Base-by-base conservation (phyloP, 495 filamentous ascomycete genomes). In the Rhizodiscina lignyota region DNA sequence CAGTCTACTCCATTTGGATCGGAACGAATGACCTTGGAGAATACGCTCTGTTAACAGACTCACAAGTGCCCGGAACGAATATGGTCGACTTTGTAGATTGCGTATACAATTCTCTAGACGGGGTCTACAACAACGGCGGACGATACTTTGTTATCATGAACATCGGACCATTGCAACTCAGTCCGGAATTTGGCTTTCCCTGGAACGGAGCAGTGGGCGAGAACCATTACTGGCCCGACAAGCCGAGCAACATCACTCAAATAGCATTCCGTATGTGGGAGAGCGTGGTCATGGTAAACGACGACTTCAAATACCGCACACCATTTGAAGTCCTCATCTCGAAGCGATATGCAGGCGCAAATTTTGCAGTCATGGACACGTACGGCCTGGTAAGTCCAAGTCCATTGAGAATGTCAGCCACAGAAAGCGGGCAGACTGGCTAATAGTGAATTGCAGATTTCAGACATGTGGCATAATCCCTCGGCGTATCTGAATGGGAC, bases 21-120 rank as follows among this genome's bases (percentile, higher is more conserved):
- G 79, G 80, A 0, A 81, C 77, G 34, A 84, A 83, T 44, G 79
- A 86, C 47, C 58, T 86, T 8, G 77, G 78, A 23, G 60, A 53
- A 35, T 48, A 61, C 31, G 73, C 61, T 18, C 74, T 83, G 47
- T 47, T 83, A 18, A 67, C 65, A 15, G 74, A 79, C 49, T 62
- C 61, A 24, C 70, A 79, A 48, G 48, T 66, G 17, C 36, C 60
- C 0, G 67, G 64, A 1, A 72, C 63, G 28, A 74, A 67, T 2
- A 61, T 81, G 32, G 53, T 58, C 12, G 66, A 74, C 47, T 82
- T 72, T 47, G 59, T 72, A 16, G 63, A 70, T 38, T 84, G 79
- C 45, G 57, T 83, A 4, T 79, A 71, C 54, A 37, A 59, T 3
- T 55, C 60, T 0, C 62, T 82, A 30, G 66, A 74, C 38, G 33